Percentiles rank a stretch among this genome's conserved stretches.
Conservation (phyloP, 352 stramenopile species). For the Thraustochytrium striatum region DNA sequence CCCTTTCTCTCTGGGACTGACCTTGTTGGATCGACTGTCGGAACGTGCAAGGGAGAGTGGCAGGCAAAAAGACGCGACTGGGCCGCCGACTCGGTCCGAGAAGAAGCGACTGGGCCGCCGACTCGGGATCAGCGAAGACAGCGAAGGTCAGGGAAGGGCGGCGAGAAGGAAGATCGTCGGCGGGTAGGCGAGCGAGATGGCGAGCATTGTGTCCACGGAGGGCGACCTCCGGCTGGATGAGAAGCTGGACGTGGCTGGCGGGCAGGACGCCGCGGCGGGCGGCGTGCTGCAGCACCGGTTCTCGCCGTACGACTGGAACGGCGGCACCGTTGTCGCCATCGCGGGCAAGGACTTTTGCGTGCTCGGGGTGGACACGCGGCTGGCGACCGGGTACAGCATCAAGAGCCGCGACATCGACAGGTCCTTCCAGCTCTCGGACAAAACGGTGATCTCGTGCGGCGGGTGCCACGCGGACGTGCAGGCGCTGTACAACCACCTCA, state of each 20-base stretch:
- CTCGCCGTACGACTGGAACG: conserved; percentile 43
- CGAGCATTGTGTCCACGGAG: conserved; percentile 27
- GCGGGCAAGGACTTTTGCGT: conserved; percentile 91
- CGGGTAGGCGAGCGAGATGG: conserved; percentile 28
- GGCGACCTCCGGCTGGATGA: background rate
- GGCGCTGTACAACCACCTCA: conserved; percentile 66
- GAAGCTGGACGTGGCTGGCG: background rate
- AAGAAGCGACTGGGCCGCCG: no score
- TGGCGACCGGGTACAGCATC: conserved; percentile 95
- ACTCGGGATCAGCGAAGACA: no score
- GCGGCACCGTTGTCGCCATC: conserved; percentile 77
- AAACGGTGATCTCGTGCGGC: conserved; percentile 68
- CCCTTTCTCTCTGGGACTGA: no score
- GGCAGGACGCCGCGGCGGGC: background rate
- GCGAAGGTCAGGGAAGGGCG: no score
- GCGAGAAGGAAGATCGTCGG: no score
- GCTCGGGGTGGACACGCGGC: conserved; percentile 88
- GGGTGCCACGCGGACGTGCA: conserved; percentile 77
- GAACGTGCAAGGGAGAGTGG: no score
- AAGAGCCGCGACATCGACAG: conserved; percentile 87
- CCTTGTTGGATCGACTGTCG: no score
- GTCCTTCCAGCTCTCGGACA: conserved; percentile 52
- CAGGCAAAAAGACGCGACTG: no score
- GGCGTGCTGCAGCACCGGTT: conserved; percentile 29
- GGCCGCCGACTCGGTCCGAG: no score